These are phyloP conservation scores for Daldinia concentrica DNA, from an alignment of 495 filamentous ascomycete genomes.

Conservation along the genomic window DNA sequence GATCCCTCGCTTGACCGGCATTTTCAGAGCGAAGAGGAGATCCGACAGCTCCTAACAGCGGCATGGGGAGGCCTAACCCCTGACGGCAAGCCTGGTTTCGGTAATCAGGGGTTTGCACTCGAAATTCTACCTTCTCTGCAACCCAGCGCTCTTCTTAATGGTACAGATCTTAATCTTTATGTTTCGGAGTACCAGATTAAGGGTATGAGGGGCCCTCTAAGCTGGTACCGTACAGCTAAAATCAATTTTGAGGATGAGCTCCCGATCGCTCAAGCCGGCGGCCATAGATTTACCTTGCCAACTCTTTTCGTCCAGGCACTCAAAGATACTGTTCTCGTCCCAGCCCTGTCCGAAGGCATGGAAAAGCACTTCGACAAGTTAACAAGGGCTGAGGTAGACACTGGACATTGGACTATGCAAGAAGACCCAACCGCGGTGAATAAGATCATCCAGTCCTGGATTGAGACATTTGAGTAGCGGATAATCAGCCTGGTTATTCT, in stretches of 20 bases:
- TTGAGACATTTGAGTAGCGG: slow-evolving; percentile 2
- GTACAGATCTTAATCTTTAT: neutral
- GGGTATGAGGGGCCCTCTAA: neutral
- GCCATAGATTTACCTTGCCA: slow-evolving; percentile 19
- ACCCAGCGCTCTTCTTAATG: neutral
- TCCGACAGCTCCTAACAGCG: neutral
- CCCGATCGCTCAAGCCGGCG: slow-evolving; percentile 17
- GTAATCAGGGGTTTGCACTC: neutral
- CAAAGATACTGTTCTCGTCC: neutral
- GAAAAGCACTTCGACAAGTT: neutral
- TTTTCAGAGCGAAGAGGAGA: neutral
- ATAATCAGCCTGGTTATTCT: neutral
- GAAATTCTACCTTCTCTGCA: neutral
- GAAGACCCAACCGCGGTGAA: neutral
- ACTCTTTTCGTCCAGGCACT: neutral
- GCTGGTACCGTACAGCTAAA: slow-evolving; percentile 72
- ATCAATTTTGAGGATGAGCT: slow-evolving; percentile 70
- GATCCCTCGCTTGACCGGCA: neutral
- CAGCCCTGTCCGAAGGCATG: slow-evolving; percentile 7
- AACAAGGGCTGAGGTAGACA: neutral
- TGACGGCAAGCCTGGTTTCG: neutral
- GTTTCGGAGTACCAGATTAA: neutral
- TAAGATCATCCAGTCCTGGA: slow-evolving; percentile 13
- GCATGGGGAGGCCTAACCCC: neutral
- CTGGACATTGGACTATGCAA: neutral